Percentiles rank a stretch among this genome's conserved stretches.
Evolutionary conservation across 306 rosid genomes (phyloP).

Genomic region (Prunus padus): DNA sequence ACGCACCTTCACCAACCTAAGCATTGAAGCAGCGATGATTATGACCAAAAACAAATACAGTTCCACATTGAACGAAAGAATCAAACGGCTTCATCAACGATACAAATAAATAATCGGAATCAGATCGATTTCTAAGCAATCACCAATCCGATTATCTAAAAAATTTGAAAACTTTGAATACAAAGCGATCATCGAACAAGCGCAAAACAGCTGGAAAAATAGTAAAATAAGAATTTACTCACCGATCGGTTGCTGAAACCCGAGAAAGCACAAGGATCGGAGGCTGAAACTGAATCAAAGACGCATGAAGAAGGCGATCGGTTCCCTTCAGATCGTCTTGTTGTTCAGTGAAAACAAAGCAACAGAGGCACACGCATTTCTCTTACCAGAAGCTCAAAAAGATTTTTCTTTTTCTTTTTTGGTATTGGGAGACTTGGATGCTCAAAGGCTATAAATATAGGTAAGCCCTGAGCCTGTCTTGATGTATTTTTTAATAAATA

Average conservation of each 20-base stretch:
- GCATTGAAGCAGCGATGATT: not conserved
- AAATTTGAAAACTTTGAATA: not conserved
- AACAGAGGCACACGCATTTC: not conserved
- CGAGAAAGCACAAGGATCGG: conserved; percentile 40
- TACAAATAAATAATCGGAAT: conserved; percentile 1
- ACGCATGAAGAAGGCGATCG: conserved; percentile 12
- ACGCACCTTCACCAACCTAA: conserved; percentile 9
- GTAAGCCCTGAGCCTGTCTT: not conserved
- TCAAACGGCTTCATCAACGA: conserved; percentile 25
- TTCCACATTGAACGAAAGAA: not conserved
- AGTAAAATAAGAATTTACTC: conserved; percentile 28
- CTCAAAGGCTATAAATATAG: not conserved
- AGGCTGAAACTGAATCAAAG: not conserved
- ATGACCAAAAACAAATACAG: conserved; percentile 15
- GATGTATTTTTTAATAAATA: not conserved
- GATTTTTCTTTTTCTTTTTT: not conserved
- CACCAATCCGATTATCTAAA: conserved; percentile 46
- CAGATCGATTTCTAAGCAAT: conserved; percentile 11
- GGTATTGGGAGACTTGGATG: not conserved
- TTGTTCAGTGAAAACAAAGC: conserved; percentile 19
- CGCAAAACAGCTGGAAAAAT: not conserved
- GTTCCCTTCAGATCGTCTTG: conserved; percentile 33
- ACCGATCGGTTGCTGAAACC: conserved; percentile 46
- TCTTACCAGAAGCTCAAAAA: not conserved
- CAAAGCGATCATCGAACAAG: conserved; percentile 16